These are phyloP conservation scores for Tuber umbilicatum DNA, from an alignment of 495 filamentous ascomycete genomes.

Conservation along the genomic window DNA sequence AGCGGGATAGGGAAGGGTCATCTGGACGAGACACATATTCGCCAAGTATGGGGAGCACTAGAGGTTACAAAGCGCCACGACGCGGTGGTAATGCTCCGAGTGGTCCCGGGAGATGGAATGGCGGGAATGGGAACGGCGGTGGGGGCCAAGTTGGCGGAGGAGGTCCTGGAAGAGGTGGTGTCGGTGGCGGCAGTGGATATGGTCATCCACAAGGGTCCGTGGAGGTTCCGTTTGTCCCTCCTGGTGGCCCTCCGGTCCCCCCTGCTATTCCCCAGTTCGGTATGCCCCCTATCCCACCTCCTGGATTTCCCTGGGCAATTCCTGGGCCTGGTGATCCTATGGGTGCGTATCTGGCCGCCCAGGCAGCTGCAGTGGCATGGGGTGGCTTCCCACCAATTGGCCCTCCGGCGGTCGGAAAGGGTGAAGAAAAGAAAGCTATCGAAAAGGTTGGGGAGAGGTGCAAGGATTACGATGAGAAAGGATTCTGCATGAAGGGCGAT, in stretches of 20 bases:
- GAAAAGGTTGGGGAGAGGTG: slow-evolving; percentile 56
- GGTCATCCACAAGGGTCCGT: slow-evolving; percentile 16
- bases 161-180: slow-evolving; percentile 34
- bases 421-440: slow-evolving; percentile 41
- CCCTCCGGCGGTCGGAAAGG: slow-evolving; percentile 46
- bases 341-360: slow-evolving; percentile 63
- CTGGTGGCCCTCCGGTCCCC: slow-evolving; percentile 26
- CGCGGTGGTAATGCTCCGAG: slow-evolving; percentile 51
- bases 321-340: slow-evolving; percentile 59
- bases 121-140: slow-evolving; percentile 36
- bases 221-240: slow-evolving; percentile 32
- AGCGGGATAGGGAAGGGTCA: slow-evolving; percentile 43
- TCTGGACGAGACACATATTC: slow-evolving; percentile 43
- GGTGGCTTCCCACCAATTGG: slow-evolving; percentile 48
- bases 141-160: slow-evolving; percentile 23
- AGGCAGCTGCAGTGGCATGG: slow-evolving; percentile 58
- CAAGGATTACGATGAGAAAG: slow-evolving; percentile 80
- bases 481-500: slow-evolving; percentile 71
- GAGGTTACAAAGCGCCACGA: slow-evolving; percentile 67
- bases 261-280: slow-evolving; percentile 44
- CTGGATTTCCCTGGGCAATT: slow-evolving; percentile 48
- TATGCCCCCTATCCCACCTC: slow-evolving; percentile 37
- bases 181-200: slow-evolving; percentile 12
- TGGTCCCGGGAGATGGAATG: slow-evolving; percentile 48
- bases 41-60: slow-evolving; percentile 47